Evolutionary conservation across 106 monocot genomes (phyloP).

Genomic region (Platanthera guangdongensis): DNA sequence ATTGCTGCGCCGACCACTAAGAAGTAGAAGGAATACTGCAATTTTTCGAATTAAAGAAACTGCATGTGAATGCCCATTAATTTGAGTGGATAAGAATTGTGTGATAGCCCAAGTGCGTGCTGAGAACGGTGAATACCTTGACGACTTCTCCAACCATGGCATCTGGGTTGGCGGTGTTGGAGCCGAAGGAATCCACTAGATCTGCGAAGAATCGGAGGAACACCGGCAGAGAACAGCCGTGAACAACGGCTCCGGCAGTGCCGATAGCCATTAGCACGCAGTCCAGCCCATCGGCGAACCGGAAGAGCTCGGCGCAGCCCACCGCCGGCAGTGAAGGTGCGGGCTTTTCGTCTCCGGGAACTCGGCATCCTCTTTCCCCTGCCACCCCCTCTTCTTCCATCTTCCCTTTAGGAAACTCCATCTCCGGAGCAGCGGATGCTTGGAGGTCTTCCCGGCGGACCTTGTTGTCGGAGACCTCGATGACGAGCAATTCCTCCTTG

Average conservation of each 20-base stretch:
- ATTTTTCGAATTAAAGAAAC: background rate
- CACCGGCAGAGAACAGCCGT: constrained; percentile 89
- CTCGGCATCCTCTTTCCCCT: background rate
- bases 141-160: constrained; percentile 79
- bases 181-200: constrained; percentile 91
- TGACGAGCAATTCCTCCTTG: constrained; percentile 17
- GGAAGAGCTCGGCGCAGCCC: constrained; percentile 37
- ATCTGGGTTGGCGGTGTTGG: constrained; percentile 66
- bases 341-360: constrained; percentile 17
- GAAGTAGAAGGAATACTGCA: constrained; percentile 69
- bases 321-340: constrained; percentile 16
- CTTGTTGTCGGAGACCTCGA: constrained; percentile 16
- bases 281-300: constrained; percentile 78
- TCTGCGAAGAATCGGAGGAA: constrained; percentile 91
- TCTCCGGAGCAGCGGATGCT: background rate
- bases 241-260: constrained; percentile 67
- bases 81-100: background rate
- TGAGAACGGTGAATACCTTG: constrained; percentile 31
- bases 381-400: background rate
- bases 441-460: background rate
- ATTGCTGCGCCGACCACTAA: constrained; percentile 68
- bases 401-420: background rate
- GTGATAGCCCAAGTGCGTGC: background rate
- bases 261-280: constrained; percentile 62
- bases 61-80: background rate